Base-by-base conservation (phyloP, 805 yeast species). In the Schwanniomyces pseudopolymorphus region DNA sequence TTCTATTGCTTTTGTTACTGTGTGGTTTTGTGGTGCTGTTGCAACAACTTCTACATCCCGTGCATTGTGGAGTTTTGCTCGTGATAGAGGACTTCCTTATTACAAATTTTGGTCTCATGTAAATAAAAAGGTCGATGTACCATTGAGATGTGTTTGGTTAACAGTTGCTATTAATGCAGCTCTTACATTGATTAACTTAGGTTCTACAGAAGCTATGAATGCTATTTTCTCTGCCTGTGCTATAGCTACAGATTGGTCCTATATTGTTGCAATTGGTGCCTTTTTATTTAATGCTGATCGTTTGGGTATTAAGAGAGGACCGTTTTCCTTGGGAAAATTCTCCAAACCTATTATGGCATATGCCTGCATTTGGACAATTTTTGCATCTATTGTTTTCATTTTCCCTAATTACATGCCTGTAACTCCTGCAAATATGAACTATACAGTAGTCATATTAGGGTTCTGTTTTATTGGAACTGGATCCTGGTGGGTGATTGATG, bases 21-120 rank as follows among this genome's bases (percentile, higher is more conserved):
- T 37, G 6, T 37, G 40, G 40, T 37, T 37, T n/a, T 37, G 40
- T 37, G 40, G 40, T 5, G 40, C 40, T 20, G 40, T 37, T 37
- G 40, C 40, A 21, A 37, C 40, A 6, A 21, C 27, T 17, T 37
- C 40, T 7, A 22, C 27, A 11, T 37, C 40, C 10, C 25, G 40
- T 21, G 25, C 40, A 7, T 17, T 37, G 11, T 37, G 40, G 40
- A 21, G 21, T 21, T 37, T 37, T 37, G 25, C 40, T 22, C 40
- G 40, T 19, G 40, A 37, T n/a, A 37, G 40, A 37, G 40, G 40
- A 3, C 25, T 37, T 19, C 40, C 40, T 17, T 37, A 37, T 19
- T 19, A 19, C 25, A 37, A 37, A n/a, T 37, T 37, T n/a, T 37
- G 40, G 40, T 37, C 40, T 37, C 9, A 17, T 20, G 40, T 37